A percentile compares a stretch with the other conserved stretches of the same genome.
Conservation (phyloP, 371 early-diverging fungal genomes). For the Mortierella polycephala region DNA sequence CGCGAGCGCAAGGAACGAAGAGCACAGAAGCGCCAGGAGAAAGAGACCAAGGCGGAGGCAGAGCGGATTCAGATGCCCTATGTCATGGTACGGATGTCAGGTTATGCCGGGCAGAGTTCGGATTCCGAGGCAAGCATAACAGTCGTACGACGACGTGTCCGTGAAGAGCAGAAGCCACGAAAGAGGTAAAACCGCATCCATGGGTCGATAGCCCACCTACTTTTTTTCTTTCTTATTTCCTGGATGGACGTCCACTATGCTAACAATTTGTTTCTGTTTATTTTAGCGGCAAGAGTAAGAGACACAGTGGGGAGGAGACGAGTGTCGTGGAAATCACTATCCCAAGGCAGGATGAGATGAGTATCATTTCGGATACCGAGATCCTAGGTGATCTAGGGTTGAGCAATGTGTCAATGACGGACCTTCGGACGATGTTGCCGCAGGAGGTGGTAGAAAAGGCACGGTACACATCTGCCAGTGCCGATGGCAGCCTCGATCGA, state of each 20-base stretch:
- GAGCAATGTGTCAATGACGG: conserved; percentile 14
- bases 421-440: conserved; percentile 13
- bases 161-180: conserved; percentile 26
- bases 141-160: conserved; percentile 32
- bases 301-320: conserved; percentile 25
- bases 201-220: too few species aligned
- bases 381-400: conserved; percentile 30
- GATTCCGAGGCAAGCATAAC: conserved; percentile 44
- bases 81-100: conserved; percentile 29
- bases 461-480: conserved; percentile 7
- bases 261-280: neutral
- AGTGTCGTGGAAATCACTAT: conserved; percentile 37
- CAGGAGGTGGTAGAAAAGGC: conserved; percentile 14
- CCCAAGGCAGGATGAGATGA: conserved; percentile 36
- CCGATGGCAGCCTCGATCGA: neutral
- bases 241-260: neutral
- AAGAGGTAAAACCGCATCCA: conserved; percentile 26
- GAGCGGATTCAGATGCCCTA: conserved; percentile 37
- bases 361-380: conserved; percentile 41
- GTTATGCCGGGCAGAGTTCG: conserved; percentile 43
- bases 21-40: conserved; percentile 17
- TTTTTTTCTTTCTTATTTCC: neutral
- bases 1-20: conserved; percentile 33
- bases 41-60: conserved; percentile 4
- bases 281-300: conserved; percentile 25